Base-by-base conservation (phyloP, 1,284 basidiomycete species). In the Ganoderma leucocontextum region DNA sequence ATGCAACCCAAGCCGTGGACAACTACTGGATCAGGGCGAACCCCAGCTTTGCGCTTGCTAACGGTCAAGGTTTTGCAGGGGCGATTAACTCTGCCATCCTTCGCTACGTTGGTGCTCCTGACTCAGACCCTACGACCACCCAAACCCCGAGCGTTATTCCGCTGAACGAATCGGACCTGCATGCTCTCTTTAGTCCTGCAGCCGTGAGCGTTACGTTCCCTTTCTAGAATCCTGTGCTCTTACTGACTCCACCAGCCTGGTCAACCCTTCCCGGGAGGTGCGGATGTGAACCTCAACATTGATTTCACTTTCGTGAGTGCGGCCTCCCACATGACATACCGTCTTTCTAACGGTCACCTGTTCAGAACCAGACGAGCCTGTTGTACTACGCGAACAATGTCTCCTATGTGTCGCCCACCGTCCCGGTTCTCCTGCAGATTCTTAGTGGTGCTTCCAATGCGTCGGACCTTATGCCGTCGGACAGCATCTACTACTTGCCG, bases 21-120 rank as follows among this genome's bases (percentile, higher is more conserved):
- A 74, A 74, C 67, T 75, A 75, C 61, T 75, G 73, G 73, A 68
- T 75, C 38, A 72, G 70, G 36, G 72, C 73, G 2, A 62, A 64
- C 47, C 83, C 84, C 0, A 80, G 79, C 60, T n/a, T 36, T 17
- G 22, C 33, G 17, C 19, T 36, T 12, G 53, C 70, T 17, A 79
- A 81, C 10, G 75, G 74, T 17, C 74, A 75, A 35, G 81, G 66
- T 29, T 69, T 84, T 69, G 74, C 66, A 0, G 79, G 77, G 15
- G 83, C 83, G 8, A 74, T 82, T 53, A 87, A 87, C 72, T 79
- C 80, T 25, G 89, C 87, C 3, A 86, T 91, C 64, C 73, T 90
- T 36, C 82, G 85, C 17, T 91, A 91, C 73, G 66, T 55, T 0
- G 84, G 84, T 5, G 89, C 88, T 2, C 71, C 77, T 0, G 67